Evolutionary conservation across 2,329 filamentous ascomycete genomes (phyloP).

Genomic region (Pleomassaria siparia): DNA sequence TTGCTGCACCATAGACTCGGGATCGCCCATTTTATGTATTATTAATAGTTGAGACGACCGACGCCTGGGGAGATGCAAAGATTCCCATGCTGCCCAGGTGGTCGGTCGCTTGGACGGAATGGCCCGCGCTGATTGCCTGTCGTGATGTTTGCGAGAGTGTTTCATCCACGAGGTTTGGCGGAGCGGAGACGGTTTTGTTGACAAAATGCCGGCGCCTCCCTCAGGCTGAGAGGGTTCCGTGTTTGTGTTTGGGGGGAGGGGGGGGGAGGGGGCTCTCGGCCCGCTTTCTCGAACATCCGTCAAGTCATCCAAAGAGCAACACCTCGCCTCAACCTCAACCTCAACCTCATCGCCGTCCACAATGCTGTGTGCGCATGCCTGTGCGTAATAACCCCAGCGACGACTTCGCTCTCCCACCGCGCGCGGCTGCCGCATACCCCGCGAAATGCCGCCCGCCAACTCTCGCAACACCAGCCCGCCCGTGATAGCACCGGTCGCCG

Average conservation of each 20-base stretch:
- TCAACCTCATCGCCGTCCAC: background rate
- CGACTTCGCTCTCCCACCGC: background rate
- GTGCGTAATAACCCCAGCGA: background rate
- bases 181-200: background rate
- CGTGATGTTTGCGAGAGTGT: conserved; percentile 9
- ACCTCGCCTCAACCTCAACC: background rate
- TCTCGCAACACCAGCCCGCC: conserved; percentile 11
- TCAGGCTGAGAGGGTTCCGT: background rate
- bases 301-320: background rate
- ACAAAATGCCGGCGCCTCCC: conserved; percentile 4
- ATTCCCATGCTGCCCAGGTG: background rate
- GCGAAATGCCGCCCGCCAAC: conserved; percentile 40
- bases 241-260: background rate
- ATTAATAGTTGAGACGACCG: no score
- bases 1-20: conserved; percentile 6
- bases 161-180: conserved; percentile 6
- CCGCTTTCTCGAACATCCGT: background rate
- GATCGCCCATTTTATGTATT: conserved; percentile 1
- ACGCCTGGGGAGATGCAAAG: conserved; percentile 8
- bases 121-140: conserved; percentile 4
- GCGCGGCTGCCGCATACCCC: background rate
- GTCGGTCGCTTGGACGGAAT: background rate
- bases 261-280: conserved; percentile 1
- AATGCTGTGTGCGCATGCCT: background rate
- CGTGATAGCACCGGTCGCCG: conserved; percentile 1